Evolutionary conservation across 257 asterid genomes (phyloP), one percentile per base, ranked within the genome.

Genomic region (Thymus mandschuricus): DNA sequence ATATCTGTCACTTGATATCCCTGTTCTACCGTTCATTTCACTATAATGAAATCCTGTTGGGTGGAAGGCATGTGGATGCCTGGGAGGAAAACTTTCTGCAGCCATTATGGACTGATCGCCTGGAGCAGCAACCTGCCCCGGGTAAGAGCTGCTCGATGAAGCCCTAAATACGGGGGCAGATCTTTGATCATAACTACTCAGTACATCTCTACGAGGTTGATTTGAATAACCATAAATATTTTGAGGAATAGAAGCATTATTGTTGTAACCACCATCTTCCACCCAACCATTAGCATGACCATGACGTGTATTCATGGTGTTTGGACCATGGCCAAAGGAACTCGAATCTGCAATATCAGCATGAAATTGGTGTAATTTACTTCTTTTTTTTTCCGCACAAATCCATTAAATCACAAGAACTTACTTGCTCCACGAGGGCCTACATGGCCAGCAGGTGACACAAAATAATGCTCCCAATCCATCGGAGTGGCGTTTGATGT

Each of bases 181-280:
- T 78, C 91, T 80, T 75, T 82, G 88, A 74, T 74, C 77, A 66
- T 81, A 75, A 70, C 81, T 81, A 70, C 79, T 91, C 71, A 86
- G 83, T 55, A 79, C 79, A 79, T 84, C 96, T 79, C 94, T 80
- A 11, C 75, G 72, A 76, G 85, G 57, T 13, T 82, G 93, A 66
- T 78, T 75, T 28, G 68, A 27, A 66, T 80, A 73, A 69, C 70
- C 69, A 59, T 73, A 82, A 54, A 70, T 66, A 77, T 73, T 80
- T 70, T 78, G 93, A 67, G 88, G 79, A 72, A 70, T 71, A 57
- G 82, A 60, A 79, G 70, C 74, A 68, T 78, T 88, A 77, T 77
- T 78, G 71, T 30, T 71, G 77, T 76, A 82, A 60, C 83, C 85
- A 15, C 84, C 87, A 65, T 41, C 72, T 75, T 83, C 89, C 13